Conservation (phyloP, 2,329 filamentous ascomycete genomes). For the Cordyceps pruinosa region DNA sequence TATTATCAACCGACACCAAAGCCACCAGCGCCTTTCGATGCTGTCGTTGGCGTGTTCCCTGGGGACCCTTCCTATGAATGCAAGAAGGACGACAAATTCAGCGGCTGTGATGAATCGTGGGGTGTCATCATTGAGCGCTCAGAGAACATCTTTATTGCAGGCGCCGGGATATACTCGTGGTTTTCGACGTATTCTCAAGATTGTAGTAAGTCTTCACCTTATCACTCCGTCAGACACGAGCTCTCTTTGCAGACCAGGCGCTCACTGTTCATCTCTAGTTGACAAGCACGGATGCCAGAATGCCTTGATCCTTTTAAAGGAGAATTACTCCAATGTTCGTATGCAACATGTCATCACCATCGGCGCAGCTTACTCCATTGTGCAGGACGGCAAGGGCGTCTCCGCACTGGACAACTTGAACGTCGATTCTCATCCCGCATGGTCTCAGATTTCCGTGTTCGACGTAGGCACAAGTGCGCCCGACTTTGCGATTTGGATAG, state of each 20-base stretch:
- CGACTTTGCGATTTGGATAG: not conserved
- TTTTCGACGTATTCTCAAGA: slow-evolving; percentile 19
- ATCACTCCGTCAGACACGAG: too few species aligned
- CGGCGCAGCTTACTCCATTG: slow-evolving; percentile 24
- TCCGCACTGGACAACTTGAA: slow-evolving; percentile 22
- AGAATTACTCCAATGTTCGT: slow-evolving; percentile 19
- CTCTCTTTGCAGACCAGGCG: too few species aligned
- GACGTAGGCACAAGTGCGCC: slow-evolving; percentile 12
- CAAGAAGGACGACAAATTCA: too few species aligned
- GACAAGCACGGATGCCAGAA: slow-evolving; percentile 22
- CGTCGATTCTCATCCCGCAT: slow-evolving; percentile 22
- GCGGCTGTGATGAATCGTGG: too few species aligned
- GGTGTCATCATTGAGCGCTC: too few species aligned
- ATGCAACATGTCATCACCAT: slow-evolving; percentile 25
- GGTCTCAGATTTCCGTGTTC: slow-evolving; percentile 23
- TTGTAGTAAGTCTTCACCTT: too few species aligned
- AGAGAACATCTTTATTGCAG: slow-evolving; percentile 19
- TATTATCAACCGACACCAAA: slow-evolving; percentile 43
- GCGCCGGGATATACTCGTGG: slow-evolving; percentile 23
- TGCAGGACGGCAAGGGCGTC: slow-evolving; percentile 21
- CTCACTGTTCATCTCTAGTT: too few species aligned
- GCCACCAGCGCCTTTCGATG: slow-evolving; percentile 17
- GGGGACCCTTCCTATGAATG: too few species aligned
- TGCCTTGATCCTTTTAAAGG: slow-evolving; percentile 16
- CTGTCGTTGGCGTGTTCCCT: not conserved